Evolutionary conservation across 2,329 filamentous ascomycete genomes (phyloP), one percentile per base, ranked within the genome.

Genomic region (Cladosporium sp.): DNA sequence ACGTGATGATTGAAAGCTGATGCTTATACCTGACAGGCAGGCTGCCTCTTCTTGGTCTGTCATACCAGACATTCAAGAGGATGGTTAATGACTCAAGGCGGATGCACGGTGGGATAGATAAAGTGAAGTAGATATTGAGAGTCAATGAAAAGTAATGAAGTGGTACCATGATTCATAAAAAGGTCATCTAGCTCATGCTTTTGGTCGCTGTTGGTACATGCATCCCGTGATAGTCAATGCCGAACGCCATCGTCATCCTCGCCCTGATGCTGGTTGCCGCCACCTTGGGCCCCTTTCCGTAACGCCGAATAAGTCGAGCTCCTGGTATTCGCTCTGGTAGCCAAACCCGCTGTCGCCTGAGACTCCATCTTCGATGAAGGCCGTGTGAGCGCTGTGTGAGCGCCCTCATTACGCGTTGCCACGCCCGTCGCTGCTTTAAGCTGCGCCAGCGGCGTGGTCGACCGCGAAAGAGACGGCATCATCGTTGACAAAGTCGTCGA

Each of bases 381-480:
- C 63, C 65, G 65, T 62, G 55, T 49, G 63, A 65, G 65, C 64
- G 63, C 64, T 62, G 56, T 59, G 47, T 59, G 60, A 66, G 63
- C 72, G 72, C 74, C 75, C 60, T 61, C 59, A 61, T 51, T 28
- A 38, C 52, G 74, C 72, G 73, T 74, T 73, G 64, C 69, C 63
- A 74, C 70, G 72, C 74, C 71, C 75, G 76, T 79, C 77, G 76
- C 76, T 74, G 76, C 74, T 72, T 69, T 70, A 71, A 69, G 64
- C 63, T 65, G 76, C 76, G 76, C 76, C 74, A 74, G 72, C 74
- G 74, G 73, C 73, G 73, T 62, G 61, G 63, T 69, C 68, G 64
- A 69, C 65, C 66, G 74, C 74, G 68, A 75, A 74, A 67, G 72
- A 69, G 68, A 72, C 71, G 64, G 76, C 72, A 71, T 75, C 72